Conservation (phyloP, 495 filamentous ascomycete genomes). For the Penicillium odoratum region DNA sequence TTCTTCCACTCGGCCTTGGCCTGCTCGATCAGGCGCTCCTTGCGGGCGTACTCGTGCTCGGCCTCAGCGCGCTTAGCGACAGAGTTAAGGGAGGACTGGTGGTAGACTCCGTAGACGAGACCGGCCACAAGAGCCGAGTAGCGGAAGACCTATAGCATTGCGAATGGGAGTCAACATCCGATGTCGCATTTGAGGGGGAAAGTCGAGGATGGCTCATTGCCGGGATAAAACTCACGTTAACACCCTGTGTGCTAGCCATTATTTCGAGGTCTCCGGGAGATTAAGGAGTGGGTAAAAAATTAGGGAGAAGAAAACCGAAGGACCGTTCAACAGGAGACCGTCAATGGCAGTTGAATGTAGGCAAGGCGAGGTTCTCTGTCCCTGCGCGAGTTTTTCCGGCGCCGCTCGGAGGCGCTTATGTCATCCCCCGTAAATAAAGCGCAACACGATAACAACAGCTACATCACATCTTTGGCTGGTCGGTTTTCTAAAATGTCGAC, state of each 20-base stretch:
- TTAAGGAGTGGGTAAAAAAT: conserved; percentile 19
- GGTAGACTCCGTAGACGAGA: conserved; percentile 87
- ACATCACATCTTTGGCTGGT: conserved; percentile 14
- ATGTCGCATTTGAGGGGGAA: conserved; percentile 19
- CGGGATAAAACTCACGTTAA: conserved; percentile 45
- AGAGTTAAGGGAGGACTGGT: conserved; percentile 75
- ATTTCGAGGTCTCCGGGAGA: conserved; percentile 31
- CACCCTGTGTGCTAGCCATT: conserved; percentile 51
- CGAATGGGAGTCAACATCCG: conserved; percentile 24
- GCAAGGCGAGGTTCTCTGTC: conserved; percentile 41
- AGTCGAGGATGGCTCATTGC: conserved; percentile 15
- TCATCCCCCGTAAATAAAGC: conserved; percentile 42
- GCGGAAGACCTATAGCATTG: conserved; percentile 75
- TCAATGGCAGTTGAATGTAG: conserved; percentile 44
- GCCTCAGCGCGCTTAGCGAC: conserved; percentile 62
- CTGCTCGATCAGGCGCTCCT: conserved; percentile 82
- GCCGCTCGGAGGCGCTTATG: conserved; percentile 47
- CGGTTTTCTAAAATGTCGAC: conserved; percentile 35
- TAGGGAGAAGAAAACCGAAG: conserved; percentile 32
- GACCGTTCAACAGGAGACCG: conserved; percentile 36
- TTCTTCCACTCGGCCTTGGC: conserved; percentile 88
- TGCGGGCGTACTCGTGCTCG: conserved; percentile 80
- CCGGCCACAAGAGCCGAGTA: conserved; percentile 87
- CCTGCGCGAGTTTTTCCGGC: conserved; percentile 56
- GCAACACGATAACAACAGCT: conserved; percentile 16